Percentiles rank a stretch among this genome's conserved stretches.
Evolutionary conservation across 345 rosid genomes (phyloP).

Genomic region (Populus deltoides): DNA sequence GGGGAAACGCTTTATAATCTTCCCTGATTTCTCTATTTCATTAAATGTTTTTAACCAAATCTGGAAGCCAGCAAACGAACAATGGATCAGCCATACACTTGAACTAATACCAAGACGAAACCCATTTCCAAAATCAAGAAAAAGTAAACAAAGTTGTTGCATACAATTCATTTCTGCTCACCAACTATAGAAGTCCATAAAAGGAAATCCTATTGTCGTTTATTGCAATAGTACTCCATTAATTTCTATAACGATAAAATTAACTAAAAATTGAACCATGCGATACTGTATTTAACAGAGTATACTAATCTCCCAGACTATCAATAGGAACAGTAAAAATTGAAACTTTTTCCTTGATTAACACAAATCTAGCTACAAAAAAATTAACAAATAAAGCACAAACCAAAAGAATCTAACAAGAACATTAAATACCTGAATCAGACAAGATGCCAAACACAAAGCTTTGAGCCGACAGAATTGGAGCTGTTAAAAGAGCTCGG

Average conservation of each 20-base stretch:
- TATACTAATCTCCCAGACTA: background rate
- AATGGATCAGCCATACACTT: background rate
- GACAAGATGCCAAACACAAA: conserved; percentile 28
- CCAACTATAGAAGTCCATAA: conserved; percentile 2
- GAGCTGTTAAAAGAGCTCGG: conserved; percentile 20
- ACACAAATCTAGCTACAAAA: conserved; percentile 1
- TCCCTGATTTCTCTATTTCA: background rate
- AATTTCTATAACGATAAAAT: conserved; percentile 7
- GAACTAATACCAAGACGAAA: background rate
- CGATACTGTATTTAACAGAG: background rate
- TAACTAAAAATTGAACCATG: background rate
- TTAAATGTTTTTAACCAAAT: conserved; percentile 3
- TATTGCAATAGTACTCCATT: conserved; percentile 11
- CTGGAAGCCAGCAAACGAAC: conserved; percentile 14
- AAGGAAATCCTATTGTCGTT: conserved; percentile 10
- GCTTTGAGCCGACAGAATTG: conserved; percentile 7
- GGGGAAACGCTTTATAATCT: background rate
- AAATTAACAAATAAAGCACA: background rate
- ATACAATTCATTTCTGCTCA: conserved; percentile 4
- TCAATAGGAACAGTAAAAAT: background rate
- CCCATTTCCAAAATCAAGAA: background rate
- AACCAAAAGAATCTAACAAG: background rate
- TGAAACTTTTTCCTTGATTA: conserved; percentile 10
- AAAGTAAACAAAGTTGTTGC: background rate
- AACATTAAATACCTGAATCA: conserved; percentile 35